Conservation (phyloP, 305 asterid genomes). For the Fraxinus latifolia region DNA sequence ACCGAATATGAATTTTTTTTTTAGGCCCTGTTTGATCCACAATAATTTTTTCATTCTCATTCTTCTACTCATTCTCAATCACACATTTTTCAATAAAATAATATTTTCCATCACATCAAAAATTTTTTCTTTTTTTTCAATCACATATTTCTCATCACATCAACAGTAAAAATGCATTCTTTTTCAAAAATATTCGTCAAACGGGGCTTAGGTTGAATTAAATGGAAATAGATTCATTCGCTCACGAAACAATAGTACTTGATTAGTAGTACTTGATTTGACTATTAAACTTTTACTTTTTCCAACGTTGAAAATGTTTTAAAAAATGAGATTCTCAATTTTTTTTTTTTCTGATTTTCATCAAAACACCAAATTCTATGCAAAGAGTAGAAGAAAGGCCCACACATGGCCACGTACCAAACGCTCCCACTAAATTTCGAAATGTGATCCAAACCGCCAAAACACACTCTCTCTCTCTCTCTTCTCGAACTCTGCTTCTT, state of each 20-base stretch:
- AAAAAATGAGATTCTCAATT: neutral
- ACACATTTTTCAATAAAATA: too few species aligned
- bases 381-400: neutral
- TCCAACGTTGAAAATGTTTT: neutral
- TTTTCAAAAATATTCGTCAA: too few species aligned
- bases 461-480: conserved; percentile 15
- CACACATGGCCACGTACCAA: neutral
- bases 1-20: too few species aligned
- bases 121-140: too few species aligned
- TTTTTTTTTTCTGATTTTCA: neutral
- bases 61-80: too few species aligned
- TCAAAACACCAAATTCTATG: neutral
- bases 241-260: too few species aligned
- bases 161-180: too few species aligned
- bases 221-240: neutral
- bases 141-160: too few species aligned
- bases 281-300: neutral
- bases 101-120: too few species aligned
- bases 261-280: neutral
- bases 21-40: too few species aligned
- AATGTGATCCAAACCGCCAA: conserved; percentile 61
- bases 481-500: conserved; percentile 44
- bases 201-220: too few species aligned
- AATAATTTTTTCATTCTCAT: too few species aligned
- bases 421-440: conserved; percentile 54